phyloP scores from a whole-genome alignment of 202 grass and related monocot species.

The Hordeum pubiflorum region DNA sequence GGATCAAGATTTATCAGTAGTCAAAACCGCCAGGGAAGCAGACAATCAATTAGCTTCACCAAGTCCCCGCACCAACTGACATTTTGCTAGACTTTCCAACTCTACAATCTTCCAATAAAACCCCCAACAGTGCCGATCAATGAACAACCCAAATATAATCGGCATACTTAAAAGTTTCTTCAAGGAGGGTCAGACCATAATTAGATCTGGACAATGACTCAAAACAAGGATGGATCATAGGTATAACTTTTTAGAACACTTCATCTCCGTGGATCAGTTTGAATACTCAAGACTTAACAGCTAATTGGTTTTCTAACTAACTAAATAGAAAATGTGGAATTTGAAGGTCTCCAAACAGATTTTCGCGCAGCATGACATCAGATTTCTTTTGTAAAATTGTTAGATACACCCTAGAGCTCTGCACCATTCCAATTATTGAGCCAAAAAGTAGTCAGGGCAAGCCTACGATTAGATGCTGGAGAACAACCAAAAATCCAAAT shows the following conservation, averaged over 20 bases:
- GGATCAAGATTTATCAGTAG: background rate
- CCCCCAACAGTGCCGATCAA: background rate
- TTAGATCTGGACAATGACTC: too few species aligned
- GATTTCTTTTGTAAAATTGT: background rate
- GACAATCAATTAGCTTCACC: background rate
- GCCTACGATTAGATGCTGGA: too few species aligned
- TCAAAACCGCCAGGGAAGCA: background rate
- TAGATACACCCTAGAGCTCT: background rate
- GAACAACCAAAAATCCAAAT: too few species aligned
- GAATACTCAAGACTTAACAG: background rate
- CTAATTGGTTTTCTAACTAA: background rate
- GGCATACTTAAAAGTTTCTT: background rate
- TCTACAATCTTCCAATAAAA: background rate
- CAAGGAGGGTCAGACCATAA: background rate
- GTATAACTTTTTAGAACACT: too few species aligned
- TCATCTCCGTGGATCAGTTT: too few species aligned
- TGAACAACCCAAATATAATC: background rate
- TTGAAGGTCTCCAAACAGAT: too few species aligned
- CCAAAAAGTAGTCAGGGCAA: too few species aligned
- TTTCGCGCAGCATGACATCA: background rate
- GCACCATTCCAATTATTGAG: too few species aligned
- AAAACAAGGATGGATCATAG: too few species aligned
- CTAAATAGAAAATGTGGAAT: background rate
- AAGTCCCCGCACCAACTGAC: background rate
- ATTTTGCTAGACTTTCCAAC: background rate